These are phyloP conservation scores for Lichina pygmaea DNA, from an alignment of 495 filamentous ascomycete genomes.

Conservation along the genomic window DNA sequence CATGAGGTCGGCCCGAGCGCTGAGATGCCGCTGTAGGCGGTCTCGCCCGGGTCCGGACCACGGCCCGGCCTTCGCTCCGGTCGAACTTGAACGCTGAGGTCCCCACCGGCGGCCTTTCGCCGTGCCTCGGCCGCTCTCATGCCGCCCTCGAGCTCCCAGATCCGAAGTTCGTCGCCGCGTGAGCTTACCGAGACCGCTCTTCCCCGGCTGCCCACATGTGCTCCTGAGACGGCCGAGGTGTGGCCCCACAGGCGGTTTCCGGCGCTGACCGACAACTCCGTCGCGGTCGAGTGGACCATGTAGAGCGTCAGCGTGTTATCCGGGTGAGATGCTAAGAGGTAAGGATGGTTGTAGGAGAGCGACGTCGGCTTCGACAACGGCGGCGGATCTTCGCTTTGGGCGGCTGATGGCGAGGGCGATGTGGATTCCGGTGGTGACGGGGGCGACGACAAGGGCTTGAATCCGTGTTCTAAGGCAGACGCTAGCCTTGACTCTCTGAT, in stretches of 20 bases:
- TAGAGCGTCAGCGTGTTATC: conserved; percentile 86
- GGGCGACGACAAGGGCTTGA: conserved; percentile 11
- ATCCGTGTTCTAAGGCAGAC: conserved; percentile 14
- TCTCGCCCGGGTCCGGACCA: conserved; percentile 1
- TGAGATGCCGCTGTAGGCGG: not conserved
- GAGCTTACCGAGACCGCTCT: conserved; percentile 75
- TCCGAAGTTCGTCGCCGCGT: conserved; percentile 59
- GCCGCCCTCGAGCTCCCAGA: conserved; percentile 81
- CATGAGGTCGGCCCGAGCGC: not conserved
- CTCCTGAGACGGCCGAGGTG: conserved; percentile 68
- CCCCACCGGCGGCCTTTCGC: conserved; percentile 12
- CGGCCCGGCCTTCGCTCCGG: conserved; percentile 11
- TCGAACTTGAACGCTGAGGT: conserved; percentile 27
- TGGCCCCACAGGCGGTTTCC: conserved; percentile 79
- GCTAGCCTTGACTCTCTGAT: conserved; percentile 29
- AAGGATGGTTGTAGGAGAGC: conserved; percentile 73
- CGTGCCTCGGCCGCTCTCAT: conserved; percentile 20
- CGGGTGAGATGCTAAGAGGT: conserved; percentile 61
- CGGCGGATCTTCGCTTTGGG: conserved; percentile 5
- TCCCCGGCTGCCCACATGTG: conserved; percentile 62
- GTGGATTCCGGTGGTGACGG: not conserved
- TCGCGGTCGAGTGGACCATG: conserved; percentile 47
- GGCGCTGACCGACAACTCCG: conserved; percentile 37
- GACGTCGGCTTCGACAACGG: conserved; percentile 28
- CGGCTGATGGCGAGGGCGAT: conserved; percentile 1